Base-by-base conservation (phyloP, 164 flowering plant species). In the Dillenia turbinata region DNA sequence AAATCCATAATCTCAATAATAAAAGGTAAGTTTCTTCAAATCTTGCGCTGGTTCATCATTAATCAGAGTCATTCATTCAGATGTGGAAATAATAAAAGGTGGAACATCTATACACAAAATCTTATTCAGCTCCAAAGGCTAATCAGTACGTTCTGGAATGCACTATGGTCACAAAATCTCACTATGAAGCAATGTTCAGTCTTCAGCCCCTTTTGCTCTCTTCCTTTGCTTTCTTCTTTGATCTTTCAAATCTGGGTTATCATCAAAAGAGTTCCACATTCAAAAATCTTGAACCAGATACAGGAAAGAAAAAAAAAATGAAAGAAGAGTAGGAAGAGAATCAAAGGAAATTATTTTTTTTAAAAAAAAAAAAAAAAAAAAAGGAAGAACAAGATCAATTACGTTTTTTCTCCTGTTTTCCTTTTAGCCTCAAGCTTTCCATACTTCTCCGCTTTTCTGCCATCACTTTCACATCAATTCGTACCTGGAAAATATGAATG, bases 391-490 rank as follows among this genome's bases (percentile, higher is more conserved):
- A 49, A 7, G 10, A 47, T 0, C 17, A 52, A 40, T 43, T 85
- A 85, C 92, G 81, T 71, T 69, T 87, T 67, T 86, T 90, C 72
- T 81, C 85, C 33, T 85, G 83, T 75, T 78, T 86, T 65, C 84
- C 83, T 67, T 82, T 81, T 50, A 76, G 78, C 67, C 71, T 79
- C 48, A 71, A 52, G 57, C 61, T 64, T 26, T 74, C 81, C 54
- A 67, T 19, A 11, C 54, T 74, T 52, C 67, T 77, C 48, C 74
- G 71, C 62, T 77, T 84, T 47, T 77, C 85, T 50, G 79, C 77
- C 56, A 50, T 73, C 66, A 61, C 82, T 64, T 81, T 82, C 47
- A 76, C 54, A 65, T 79, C 82, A 78, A 84, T 59, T 62, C 56
- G 62, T 49, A 77, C 85, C 96, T 85, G 72, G 57, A 46, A 66